Base-by-base conservation (phyloP, 257 asterid genomes). In the Oldenlandia corymbosa region DNA sequence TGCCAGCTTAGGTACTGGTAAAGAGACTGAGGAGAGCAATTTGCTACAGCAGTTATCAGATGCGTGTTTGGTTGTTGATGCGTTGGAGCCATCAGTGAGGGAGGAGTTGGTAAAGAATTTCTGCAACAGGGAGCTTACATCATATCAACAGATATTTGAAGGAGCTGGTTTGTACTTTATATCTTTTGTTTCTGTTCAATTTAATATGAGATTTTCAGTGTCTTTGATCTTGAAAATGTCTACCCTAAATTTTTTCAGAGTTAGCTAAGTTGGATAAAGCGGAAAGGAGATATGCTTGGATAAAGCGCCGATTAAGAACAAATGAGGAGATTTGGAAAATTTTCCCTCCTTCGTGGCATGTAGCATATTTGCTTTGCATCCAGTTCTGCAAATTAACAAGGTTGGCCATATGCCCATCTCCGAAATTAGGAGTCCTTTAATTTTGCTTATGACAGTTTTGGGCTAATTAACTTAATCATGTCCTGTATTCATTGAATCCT, bases 361-460 rank as follows among this genome's bases (percentile, higher is more conserved):
- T 88, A 41, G 81, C 91, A 48, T 91, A 91, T 77, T 86, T 91
- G 73, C 95, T 88, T 58, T 91, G 95, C 85, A 91, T 88, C 84
- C 96, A 91, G 77, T 91, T 86, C 87, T 91, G 96, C 94, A 91
- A 91, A 87, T 70, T 88, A 85, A 91, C 98, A 31, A 91, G 98
- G 98, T 91, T 60, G 66, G 83, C 73, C 49, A 58, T 64, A 49
- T 62, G 31, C 57, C 66, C 48, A 65, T 58, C 59, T 55, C 60
- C 9, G 17, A 43, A 6, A 43, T 16, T 34, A 55, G 36, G 50
- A 45, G 23, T 43, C 8, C 4, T 41, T 12, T 14, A 24, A 14
- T 3, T 52, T 32, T 63, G 28, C 30, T 14, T 63, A n/a, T n/a
- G 9, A 13, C 2, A n/a, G 2, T 37, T 23, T 31, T 20, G 27